phyloP scores from a whole-genome alignment of 495 filamentous ascomycete species.

The Neurospora sp. region DNA sequence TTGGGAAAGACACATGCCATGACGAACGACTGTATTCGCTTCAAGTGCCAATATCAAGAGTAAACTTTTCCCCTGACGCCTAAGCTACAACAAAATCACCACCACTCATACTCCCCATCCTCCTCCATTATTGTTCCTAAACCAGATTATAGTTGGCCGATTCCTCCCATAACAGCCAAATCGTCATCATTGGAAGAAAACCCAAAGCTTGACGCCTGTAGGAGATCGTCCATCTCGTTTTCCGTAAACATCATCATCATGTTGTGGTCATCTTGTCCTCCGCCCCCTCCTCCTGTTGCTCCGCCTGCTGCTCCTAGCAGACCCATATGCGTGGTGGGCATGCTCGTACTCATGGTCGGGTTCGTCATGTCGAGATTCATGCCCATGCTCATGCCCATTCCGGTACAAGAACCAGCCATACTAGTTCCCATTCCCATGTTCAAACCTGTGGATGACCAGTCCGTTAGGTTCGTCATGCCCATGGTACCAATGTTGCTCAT shows the following conservation, averaged over 20 bases:
- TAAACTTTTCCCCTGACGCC: background rate
- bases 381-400: background rate
- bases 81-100: background rate
- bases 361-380: background rate
- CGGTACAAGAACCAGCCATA: background rate
- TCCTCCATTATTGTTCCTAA: background rate
- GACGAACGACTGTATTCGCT: background rate
- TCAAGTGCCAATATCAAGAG: background rate
- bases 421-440: background rate
- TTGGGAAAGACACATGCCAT: background rate
- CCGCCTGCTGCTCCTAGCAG: background rate
- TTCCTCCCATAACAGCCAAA: background rate
- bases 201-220: slow-evolving; percentile 29
- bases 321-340: background rate
- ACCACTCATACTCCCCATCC: background rate
- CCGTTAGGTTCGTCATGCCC: background rate
- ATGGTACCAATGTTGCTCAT: background rate
- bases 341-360: background rate
- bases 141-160: background rate
- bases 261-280: background rate
- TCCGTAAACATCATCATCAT: slow-evolving; percentile 25
- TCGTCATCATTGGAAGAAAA: slow-evolving; percentile 2
- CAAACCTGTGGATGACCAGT: background rate
- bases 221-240: slow-evolving; percentile 27
- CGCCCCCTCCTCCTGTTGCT: background rate